A percentile compares a stretch with the other conserved stretches of the same genome.
Conservation (phyloP, 2,329 filamentous ascomycete species). For the Botrytis hyacinthi region DNA sequence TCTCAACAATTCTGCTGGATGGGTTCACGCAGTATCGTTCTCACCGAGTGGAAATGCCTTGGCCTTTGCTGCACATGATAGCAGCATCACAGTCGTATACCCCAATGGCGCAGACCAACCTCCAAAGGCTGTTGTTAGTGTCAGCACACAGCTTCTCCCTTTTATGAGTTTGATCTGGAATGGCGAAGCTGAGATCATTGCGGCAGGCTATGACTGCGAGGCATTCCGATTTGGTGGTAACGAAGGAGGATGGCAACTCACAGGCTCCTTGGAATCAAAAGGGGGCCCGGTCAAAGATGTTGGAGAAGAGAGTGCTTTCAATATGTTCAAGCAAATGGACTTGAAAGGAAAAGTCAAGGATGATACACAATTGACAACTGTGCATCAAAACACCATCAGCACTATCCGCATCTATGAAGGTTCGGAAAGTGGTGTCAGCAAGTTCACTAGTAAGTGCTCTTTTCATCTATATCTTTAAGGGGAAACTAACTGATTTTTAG, state of each 20-base stretch:
- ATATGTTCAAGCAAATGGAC: constrained; percentile 99
- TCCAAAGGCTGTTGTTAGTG: constrained; percentile 82
- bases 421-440: constrained; percentile 61
- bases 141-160: constrained; percentile 85
- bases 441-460: constrained; percentile 78
- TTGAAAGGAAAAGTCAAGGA: constrained; percentile 89
- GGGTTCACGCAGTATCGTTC: constrained; percentile 92
- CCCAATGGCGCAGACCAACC: constrained; percentile 87
- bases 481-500: constrained; percentile 45
- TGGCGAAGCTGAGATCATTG: constrained; percentile 87
- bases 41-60: constrained; percentile 90
- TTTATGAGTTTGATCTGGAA: constrained; percentile 94
- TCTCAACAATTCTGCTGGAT: constrained; percentile 92
- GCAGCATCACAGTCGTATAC: constrained; percentile 94
- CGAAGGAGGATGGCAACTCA: constrained; percentile 78
- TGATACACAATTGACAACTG: constrained; percentile 90
- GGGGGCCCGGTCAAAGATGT: constrained; percentile 47
- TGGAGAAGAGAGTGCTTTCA: constrained; percentile 87
- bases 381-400: constrained; percentile 94
- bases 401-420: constrained; percentile 76
- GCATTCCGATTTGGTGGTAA: constrained; percentile 84
- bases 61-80: constrained; percentile 92
- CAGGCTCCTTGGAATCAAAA: constrained; percentile 78
- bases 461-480: constrained; percentile 29
- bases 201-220: constrained; percentile 87